phyloP scores from a whole-genome alignment of 2,329 filamentous ascomycete species.

The Monosporascus ibericus region DNA sequence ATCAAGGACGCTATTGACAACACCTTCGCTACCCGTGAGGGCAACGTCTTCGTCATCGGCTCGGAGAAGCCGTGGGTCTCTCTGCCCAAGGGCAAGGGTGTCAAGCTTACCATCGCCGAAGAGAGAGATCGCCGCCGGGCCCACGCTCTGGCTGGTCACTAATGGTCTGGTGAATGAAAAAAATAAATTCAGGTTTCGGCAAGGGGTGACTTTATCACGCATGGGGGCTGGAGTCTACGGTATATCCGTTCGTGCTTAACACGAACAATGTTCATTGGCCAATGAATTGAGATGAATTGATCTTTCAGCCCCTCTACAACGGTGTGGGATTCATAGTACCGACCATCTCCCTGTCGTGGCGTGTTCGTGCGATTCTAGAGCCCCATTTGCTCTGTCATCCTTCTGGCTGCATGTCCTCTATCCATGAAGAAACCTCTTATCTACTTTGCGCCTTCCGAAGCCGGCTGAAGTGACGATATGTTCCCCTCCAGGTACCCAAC shows the following conservation, averaged over 20 bases:
- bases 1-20: conserved; percentile 99
- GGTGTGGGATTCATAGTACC: too few relatives aligned
- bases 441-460: too few relatives aligned
- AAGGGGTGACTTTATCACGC: conserved; percentile 25
- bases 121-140: conserved; percentile 97
- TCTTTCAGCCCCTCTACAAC: conserved; percentile 10
- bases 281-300: conserved; percentile 29
- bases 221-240: conserved; percentile 30
- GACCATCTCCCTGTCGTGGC: too few relatives aligned
- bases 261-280: conserved; percentile 24
- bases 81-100: conserved; percentile 99
- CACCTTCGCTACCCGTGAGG: conserved; percentile 98
- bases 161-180: conserved; percentile 27
- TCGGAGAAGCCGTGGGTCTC: conserved; percentile 99
- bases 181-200: conserved; percentile 22
- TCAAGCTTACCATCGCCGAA: conserved; percentile 98
- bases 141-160: conserved; percentile 42
- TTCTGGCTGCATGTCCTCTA: too few relatives aligned
- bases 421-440: too few relatives aligned
- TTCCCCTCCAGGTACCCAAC: too few relatives aligned
- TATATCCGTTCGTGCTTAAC: conserved; percentile 26
- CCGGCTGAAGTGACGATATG: too few relatives aligned
- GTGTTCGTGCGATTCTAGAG: too few relatives aligned
- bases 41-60: conserved; percentile 99
- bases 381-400: too few relatives aligned